phyloP scores from a whole-genome alignment of 208 protist genomes.

The Wallacemonas sp. region DNA sequence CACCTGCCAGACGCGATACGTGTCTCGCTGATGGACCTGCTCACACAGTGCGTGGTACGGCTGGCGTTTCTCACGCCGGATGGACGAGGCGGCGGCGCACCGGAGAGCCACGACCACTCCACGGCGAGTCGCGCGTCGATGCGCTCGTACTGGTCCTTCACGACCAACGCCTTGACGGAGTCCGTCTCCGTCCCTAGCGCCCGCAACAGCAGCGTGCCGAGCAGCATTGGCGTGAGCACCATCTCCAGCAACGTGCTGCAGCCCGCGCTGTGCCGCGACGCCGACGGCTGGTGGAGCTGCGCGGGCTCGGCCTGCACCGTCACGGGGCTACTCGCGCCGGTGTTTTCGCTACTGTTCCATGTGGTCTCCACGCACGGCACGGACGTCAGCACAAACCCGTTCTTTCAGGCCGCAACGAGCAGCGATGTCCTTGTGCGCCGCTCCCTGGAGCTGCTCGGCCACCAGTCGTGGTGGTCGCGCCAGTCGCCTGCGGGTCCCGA shows the following conservation, averaged over 20 bases:
- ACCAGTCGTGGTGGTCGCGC: conserved; percentile 12
- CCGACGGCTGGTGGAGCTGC: conserved; percentile 16
- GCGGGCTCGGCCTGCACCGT: conserved; percentile 18
- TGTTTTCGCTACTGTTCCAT: conserved; percentile 21
- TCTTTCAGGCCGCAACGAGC: conserved; percentile 4
- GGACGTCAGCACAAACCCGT: conserved; percentile 13
- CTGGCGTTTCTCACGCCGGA: background rate
- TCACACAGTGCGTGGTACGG: conserved; percentile 24
- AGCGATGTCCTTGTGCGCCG: conserved; percentile 16
- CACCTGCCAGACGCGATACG: conserved; percentile 5
- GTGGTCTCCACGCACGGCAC: conserved; percentile 1
- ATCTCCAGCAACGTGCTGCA: conserved; percentile 15
- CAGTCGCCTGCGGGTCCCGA: background rate
- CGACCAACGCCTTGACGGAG: conserved; percentile 4
- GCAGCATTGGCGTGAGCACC: background rate
- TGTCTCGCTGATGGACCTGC: conserved; percentile 19
- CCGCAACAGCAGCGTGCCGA: background rate
- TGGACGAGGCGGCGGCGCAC: too few species aligned
- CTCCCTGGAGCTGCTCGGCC: background rate
- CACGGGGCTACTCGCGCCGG: conserved; percentile 24
- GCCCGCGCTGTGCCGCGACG: conserved; percentile 15
- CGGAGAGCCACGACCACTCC: background rate
- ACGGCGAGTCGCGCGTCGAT: background rate
- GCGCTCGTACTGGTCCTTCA: conserved; percentile 6
- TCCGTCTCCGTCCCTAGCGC: background rate